Evolutionary conservation across 2,329 filamentous ascomycete species (phyloP).

Genomic region (Colletotrichum trifolii): DNA sequence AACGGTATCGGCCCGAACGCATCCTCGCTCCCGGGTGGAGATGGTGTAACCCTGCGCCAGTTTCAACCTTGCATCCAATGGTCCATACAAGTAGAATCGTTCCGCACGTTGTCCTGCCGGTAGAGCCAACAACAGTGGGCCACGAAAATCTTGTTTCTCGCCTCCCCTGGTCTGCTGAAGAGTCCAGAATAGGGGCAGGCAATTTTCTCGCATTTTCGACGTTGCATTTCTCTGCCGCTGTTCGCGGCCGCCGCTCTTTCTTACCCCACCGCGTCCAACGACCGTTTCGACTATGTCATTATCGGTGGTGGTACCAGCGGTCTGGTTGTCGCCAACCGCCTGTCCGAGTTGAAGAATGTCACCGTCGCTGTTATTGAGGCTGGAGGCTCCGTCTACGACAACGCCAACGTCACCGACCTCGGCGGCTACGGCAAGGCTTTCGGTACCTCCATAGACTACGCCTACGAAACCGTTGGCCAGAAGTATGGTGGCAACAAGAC

Average conservation of each 20-base stretch:
- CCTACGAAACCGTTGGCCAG: conserved; percentile 48
- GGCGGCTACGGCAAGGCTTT: conserved; percentile 41
- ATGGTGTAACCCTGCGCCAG: too few species aligned
- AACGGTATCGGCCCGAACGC: too few species aligned
- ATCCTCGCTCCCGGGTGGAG: too few species aligned
- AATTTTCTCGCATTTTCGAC: too few species aligned
- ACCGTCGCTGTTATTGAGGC: conserved; percentile 51
- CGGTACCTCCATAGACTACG: conserved; percentile 48
- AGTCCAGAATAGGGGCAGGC: too few species aligned
- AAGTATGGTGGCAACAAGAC: conserved; percentile 44
- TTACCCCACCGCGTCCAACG: conserved; percentile 1
- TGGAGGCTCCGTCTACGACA: conserved; percentile 48
- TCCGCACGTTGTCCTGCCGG: too few species aligned
- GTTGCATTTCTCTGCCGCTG: too few species aligned
- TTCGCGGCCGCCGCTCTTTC: conserved; percentile 5
- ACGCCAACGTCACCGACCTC: conserved; percentile 47
- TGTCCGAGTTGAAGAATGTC: conserved; percentile 46
- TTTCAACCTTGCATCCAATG: too few species aligned
- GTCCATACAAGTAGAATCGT: too few species aligned
- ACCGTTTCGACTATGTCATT: conserved; percentile 49
- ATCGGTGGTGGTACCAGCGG: conserved; percentile 52
- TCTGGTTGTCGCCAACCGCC: conserved; percentile 50
- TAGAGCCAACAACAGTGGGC: too few species aligned
- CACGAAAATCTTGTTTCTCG: too few species aligned
- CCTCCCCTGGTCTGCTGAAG: too few species aligned